Base-by-base conservation (phyloP, 2,329 filamentous ascomycete species). In the Xylaria sp. region DNA sequence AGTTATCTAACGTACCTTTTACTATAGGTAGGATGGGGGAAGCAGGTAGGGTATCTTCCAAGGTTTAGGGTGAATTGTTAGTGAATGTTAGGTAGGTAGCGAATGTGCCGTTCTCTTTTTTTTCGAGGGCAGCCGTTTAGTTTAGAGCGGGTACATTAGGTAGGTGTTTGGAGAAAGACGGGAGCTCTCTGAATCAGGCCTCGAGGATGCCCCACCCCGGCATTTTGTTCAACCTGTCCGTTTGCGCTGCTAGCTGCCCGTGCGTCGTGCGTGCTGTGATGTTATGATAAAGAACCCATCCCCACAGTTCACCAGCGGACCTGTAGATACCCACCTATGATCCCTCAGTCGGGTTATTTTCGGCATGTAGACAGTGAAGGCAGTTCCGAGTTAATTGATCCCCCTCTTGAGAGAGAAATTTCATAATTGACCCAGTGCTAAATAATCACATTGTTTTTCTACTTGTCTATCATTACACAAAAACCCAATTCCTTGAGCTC, bases 141-240 rank as follows among this genome's bases (percentile, higher is more conserved):
- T 13, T 38, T 26, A 26, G 46, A 49, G 46, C 23, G 46, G 48
- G 36, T 38, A 11, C 40, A 6, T 40, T 33, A 33, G 33, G 33
- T 33, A 33, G 42, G 56, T n/a, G 51, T 46, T 48, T 57, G 36
- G 48, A 56, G 48, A 63, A 46, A 3, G 13, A 26, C 44, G 17
- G 17, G 38, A 49, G 44, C 51, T 54, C 46, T 56, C 46, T 53
- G 36, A 53, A 61, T 51, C 64, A 51, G 23, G 59, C n/a, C 59
- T 58, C 53, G 56, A 62, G 31, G 44, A n/a, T 17, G 57, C 64
- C 49, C 59, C 42, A 20, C 51, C 59, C 54, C 65, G 36, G 59
- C 59, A 67, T 63, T 67, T 63, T 63, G 33, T 63, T 63, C 46
- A 38, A 59, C 20, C 44, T 54, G 44, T 67, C 65, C 46, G 59